Percentiles rank a stretch among this genome's conserved stretches.
Conservation (phyloP, 768 basidiomycete genomes). For the Asterophora parasitica region DNA sequence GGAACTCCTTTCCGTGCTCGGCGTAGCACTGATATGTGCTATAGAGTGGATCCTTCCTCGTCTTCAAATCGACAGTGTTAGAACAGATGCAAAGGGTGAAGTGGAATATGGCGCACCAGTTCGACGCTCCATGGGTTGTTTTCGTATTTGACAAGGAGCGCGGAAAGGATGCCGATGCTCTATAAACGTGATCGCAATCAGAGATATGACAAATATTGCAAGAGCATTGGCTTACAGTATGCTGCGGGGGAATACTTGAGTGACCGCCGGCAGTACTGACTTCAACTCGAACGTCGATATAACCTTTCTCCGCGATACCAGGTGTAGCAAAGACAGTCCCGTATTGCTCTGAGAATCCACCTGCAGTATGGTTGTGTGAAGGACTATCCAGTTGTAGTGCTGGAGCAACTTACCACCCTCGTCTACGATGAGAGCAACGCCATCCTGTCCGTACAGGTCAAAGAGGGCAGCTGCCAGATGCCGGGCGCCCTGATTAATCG, state of each 20-base stretch:
- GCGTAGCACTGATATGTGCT: constrained; percentile 61
- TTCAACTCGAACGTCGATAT: constrained; percentile 55
- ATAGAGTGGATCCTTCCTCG: constrained; percentile 55
- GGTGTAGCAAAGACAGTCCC: constrained; percentile 57
- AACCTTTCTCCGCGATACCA: constrained; percentile 73
- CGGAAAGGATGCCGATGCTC: constrained; percentile 80
- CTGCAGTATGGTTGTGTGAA: constrained; percentile 18
- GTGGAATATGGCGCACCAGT: constrained; percentile 35
- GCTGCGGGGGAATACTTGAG: constrained; percentile 76
- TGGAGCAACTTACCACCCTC: constrained; percentile 62
- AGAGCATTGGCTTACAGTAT: constrained; percentile 50
- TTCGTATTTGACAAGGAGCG: constrained; percentile 66
- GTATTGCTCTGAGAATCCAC: constrained; percentile 44
- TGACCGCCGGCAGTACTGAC: constrained; percentile 76
- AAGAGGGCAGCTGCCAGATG: not conserved
- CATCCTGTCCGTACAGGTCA: constrained; percentile 61
- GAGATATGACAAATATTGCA: not conserved
- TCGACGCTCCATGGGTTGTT: constrained; percentile 49
- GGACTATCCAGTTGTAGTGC: not conserved
- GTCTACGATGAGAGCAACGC: constrained; percentile 78
- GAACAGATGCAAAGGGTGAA: not conserved
- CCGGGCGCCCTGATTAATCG: not conserved
- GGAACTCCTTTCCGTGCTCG: constrained; percentile 53
- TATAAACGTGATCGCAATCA: constrained; percentile 19
- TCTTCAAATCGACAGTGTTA: constrained; percentile 26